A percentile compares a stretch with the other conserved stretches of the same genome.
Evolutionary conservation across 2,329 filamentous ascomycete genomes (phyloP).

Genomic region (Calonectria pteridis): DNA sequence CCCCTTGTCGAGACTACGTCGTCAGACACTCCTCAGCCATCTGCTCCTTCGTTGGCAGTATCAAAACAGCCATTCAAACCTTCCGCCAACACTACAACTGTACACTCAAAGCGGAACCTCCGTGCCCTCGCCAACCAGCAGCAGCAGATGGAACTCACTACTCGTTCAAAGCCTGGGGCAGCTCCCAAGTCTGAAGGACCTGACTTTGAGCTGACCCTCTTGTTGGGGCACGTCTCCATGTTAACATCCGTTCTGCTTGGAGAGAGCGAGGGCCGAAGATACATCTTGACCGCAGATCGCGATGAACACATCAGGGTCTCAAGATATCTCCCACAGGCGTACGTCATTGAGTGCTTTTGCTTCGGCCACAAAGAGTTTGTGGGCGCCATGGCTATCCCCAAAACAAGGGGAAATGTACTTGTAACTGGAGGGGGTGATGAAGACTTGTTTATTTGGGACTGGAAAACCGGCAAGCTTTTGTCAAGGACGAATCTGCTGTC

Average conservation of each 20-base stretch:
- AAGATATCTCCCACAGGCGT: constrained; percentile 82
- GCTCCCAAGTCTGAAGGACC: constrained; percentile 52
- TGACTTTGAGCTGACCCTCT: constrained; percentile 79
- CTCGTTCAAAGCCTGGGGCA: constrained; percentile 40
- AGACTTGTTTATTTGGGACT: constrained; percentile 85
- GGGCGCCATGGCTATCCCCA: constrained; percentile 77
- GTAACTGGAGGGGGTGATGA: constrained; percentile 91
- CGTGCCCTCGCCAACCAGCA: constrained; percentile 71
- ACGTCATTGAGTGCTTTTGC: constrained; percentile 91
- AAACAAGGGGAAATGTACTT: constrained; percentile 69
- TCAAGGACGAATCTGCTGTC: constrained; percentile 66
- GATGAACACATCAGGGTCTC: constrained; percentile 89
- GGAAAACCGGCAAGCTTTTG: constrained; percentile 69
- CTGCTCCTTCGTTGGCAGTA: constrained; percentile 30
- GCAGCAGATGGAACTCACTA: constrained; percentile 55
- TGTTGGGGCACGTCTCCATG: constrained; percentile 96
- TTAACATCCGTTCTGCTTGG: constrained; percentile 79
- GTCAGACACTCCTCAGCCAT: constrained; percentile 23
- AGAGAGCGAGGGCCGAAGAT: constrained; percentile 56
- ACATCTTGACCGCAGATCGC: constrained; percentile 69
- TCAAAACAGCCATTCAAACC: constrained; percentile 56
- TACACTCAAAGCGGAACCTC: constrained; percentile 74
- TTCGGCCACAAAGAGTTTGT: constrained; percentile 91
- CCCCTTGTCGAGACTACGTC: constrained; percentile 60
- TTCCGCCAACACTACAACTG: constrained; percentile 69